A percentile compares a stretch with the other conserved stretches of the same genome.
These are phyloP conservation scores for Thecaphora thlaspeos DNA, from an alignment of 1,284 basidiomycete species.

Conservation along the genomic window DNA sequence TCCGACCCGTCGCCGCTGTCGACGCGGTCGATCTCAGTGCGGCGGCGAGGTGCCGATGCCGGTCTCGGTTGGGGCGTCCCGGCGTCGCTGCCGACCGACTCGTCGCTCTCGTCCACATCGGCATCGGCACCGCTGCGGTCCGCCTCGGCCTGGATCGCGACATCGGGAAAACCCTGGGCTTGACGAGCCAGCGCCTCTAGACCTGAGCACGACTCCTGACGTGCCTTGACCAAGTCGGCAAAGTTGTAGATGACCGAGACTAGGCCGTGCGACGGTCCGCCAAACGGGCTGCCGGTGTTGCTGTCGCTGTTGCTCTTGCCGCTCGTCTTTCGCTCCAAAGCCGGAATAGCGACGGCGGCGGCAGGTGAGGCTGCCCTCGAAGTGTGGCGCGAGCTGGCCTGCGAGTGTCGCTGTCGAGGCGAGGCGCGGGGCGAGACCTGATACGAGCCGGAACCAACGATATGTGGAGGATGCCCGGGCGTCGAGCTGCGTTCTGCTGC, in stretches of 20 bases:
- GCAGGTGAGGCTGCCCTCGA: not conserved
- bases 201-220: conserved; percentile 30
- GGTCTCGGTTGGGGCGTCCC: too few relatives aligned
- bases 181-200: conserved; percentile 30
- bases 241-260: conserved; percentile 27
- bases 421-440: not conserved
- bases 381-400: not conserved
- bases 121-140: too few relatives aligned
- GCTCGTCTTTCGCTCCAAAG: not conserved
- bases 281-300: not conserved
- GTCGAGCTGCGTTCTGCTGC: too few relatives aligned
- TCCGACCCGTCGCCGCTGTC: too few relatives aligned
- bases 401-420: not conserved
- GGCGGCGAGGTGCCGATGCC: too few relatives aligned
- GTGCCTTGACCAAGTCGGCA: conserved; percentile 34
- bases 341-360: too few relatives aligned
- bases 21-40: too few relatives aligned
- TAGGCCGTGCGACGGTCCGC: conserved; percentile 17
- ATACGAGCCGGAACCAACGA: too few relatives aligned
- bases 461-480: too few relatives aligned
- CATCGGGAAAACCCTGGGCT: conserved; percentile 17
- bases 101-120: too few relatives aligned
- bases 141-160: not conserved
- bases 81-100: too few relatives aligned
- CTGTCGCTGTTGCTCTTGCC: too few relatives aligned